Percentiles rank a stretch among this genome's conserved stretches.
Conservation (phyloP, 495 filamentous ascomycete genomes). For the Darksidea phi region DNA sequence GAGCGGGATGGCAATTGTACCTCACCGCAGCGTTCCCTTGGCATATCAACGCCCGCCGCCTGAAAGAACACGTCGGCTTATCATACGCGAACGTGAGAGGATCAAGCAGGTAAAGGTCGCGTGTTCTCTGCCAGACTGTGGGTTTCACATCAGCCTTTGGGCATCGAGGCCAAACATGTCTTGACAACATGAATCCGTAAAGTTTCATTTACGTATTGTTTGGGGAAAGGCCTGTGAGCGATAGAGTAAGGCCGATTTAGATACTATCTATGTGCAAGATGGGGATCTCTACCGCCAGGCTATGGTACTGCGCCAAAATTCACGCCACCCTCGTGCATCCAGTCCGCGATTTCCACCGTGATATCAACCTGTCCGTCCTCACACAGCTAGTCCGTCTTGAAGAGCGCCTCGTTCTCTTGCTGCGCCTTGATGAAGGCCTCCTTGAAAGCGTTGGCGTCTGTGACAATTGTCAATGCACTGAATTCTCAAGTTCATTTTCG, state of each 20-base stretch:
- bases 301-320: conserved; percentile 4
- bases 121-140: too few relatives aligned
- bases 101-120: too few relatives aligned
- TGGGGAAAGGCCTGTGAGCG: conserved; percentile 13
- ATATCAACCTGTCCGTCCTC: not conserved
- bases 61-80: too few relatives aligned
- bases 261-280: conserved; percentile 34
- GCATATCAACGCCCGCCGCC: too few relatives aligned
- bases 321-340: not conserved
- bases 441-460: conserved; percentile 96
- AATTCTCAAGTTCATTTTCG: conserved; percentile 7
- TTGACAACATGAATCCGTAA: not conserved
- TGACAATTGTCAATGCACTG: conserved; percentile 4
- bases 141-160: too few relatives aligned
- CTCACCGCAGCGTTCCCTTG: too few relatives aligned
- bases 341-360: not conserved
- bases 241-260: conserved; percentile 13
- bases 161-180: too few relatives aligned
- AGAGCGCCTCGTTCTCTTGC: conserved; percentile 89
- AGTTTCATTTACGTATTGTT: not conserved
- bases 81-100: too few relatives aligned
- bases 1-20: too few relatives aligned
- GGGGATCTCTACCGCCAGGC: conserved; percentile 19
- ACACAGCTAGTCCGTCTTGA: conserved; percentile 44
- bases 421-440: conserved; percentile 97